Base-by-base conservation (phyloP, 805 yeast genomes). In the Candida sakaeoensis region DNA sequence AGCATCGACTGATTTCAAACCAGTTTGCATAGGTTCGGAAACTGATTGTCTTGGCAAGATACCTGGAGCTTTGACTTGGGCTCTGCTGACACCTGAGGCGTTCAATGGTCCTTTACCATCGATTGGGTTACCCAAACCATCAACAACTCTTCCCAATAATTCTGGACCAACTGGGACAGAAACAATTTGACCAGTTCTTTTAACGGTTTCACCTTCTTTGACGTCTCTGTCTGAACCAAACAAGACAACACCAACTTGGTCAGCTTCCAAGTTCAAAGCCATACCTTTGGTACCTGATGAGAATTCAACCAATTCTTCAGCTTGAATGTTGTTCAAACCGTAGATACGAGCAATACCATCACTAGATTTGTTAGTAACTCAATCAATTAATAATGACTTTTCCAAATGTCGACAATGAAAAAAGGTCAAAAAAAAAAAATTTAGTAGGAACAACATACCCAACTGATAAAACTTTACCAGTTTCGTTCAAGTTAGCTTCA, bases 291-390 rank as follows among this genome's bases (percentile, higher is more conserved):
- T 98, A 80, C 99, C 99, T 47, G 99, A 88, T 48, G 96, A 79
- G 79, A 93, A 95, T 78, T 93, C 99, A 63, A 93, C 97, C 72
- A 93, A 82, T 79, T 93, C 99, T 79, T 93, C 99, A 68, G 99
- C 99, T 81, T 91, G 98, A 74, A 89, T 83, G 82, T 93, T 93
- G 93, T 90, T 93, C 63, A 93, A 79, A 77, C 99, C 99, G 77
- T 86, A 93, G 65, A 93, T 96, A 82, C 98, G 95, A 71, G 99
- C 99, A 69, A 93, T 93, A 93, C 99, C 99, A 75, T 93, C 99
- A 85, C 99, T 81, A 62, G 12, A 51, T 40, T 37, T 14, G 31
- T 27, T 25, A 45, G 68, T 72, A 70, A 71, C 17, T 4, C 18
- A 26, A 18, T 26, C 18, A n/a, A 23, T 23, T 12, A 8, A 23